Evolutionary conservation across 768 basidiomycete genomes (phyloP), one percentile per base, ranked within the genome.

Genomic region (Sarcodon aspratus): DNA sequence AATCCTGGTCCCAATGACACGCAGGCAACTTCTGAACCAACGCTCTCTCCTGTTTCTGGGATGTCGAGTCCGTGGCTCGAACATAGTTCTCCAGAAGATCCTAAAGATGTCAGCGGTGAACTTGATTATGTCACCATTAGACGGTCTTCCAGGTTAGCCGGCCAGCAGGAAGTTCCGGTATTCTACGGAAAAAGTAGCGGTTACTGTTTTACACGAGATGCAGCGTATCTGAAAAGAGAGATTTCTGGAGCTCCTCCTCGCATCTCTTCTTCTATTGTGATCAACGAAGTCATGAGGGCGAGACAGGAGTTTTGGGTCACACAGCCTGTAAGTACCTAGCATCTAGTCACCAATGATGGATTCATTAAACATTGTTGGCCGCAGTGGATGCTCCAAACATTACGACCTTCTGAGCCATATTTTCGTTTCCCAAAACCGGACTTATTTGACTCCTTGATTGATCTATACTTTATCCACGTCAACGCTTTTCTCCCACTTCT

Each of bases 401-500:
- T 31, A 6, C 18, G 15, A 11, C 15, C 7, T 1, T 53, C 54
- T 9, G 47, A 60, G 12, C 55, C 66, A 1, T 46, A 54, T 2
- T 75, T 71, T 57, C 51, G 31, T 1, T 81, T 79, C 55, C 81
- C 80, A 0, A 68, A 73, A 4, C 49, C 61, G 0, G 72, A 76
- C 42, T 72, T 92, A 42, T 66, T 75, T 11, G 38, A 51, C 7
- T 40, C 54, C 0, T 70, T 93, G 36, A 63, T 88, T 35, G 72
- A 81, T 34, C 63, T 78, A 21, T 91, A 83, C 57, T 95, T 93
- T 59, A 50, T 52, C 1, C 53, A 73, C 33, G 48, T 72, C 50
- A 85, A 90, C 56, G 50, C 71, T n/a, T 67, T 73, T 48, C 56
- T 75, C 0, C 87, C 89, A 1, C 69, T 93, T 3, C 68, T 95